Evolutionary conservation across 192 early-diverging fungal genomes (phyloP).

Genomic region (Bifiguratus adelaidae): DNA sequence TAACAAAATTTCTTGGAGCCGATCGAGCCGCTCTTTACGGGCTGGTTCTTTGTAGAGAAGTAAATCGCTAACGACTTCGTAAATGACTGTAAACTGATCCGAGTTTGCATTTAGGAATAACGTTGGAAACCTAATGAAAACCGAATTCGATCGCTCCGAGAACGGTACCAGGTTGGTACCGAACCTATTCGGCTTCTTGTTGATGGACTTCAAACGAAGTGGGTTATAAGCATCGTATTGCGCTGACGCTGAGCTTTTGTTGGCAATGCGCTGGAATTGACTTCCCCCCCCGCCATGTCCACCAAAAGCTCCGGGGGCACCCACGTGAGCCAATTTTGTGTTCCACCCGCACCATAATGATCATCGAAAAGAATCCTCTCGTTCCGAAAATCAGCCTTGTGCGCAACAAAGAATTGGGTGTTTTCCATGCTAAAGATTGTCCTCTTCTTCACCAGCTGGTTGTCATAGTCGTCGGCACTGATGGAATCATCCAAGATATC

Average conservation of each 20-base stretch:
- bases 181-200: slow-evolving; percentile 1
- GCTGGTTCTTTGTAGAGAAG: slow-evolving; percentile 78
- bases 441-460: slow-evolving; percentile 50
- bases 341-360: slow-evolving; percentile 29
- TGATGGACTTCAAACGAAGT: slow-evolving; percentile 42
- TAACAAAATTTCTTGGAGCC: slow-evolving; percentile 65
- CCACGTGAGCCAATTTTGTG: slow-evolving; percentile 53
- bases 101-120: slow-evolving; percentile 65
- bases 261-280: slow-evolving; percentile 48
- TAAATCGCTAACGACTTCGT: slow-evolving; percentile 67
- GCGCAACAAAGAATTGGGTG: slow-evolving; percentile 50
- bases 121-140: slow-evolving; percentile 63
- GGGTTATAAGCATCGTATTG: slow-evolving; percentile 61
- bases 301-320: slow-evolving; percentile 58
- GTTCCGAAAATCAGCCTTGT: slow-evolving; percentile 29
- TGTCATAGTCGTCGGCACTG: slow-evolving; percentile 24
- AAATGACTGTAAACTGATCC: slow-evolving; percentile 59
- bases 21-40: slow-evolving; percentile 56
- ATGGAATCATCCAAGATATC: slow-evolving; percentile 36
- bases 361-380: slow-evolving; percentile 26
- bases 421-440: slow-evolving; percentile 51
- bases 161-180: slow-evolving; percentile 19
- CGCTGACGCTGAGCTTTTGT: slow-evolving; percentile 35
- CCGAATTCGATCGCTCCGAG: slow-evolving; percentile 51
- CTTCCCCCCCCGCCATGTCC: slow-evolving; percentile 27